Evolutionary conservation across 2,329 filamentous ascomycete genomes (phyloP), one percentile per base, ranked within the genome.

Genomic region (Apiospora arundinis): DNA sequence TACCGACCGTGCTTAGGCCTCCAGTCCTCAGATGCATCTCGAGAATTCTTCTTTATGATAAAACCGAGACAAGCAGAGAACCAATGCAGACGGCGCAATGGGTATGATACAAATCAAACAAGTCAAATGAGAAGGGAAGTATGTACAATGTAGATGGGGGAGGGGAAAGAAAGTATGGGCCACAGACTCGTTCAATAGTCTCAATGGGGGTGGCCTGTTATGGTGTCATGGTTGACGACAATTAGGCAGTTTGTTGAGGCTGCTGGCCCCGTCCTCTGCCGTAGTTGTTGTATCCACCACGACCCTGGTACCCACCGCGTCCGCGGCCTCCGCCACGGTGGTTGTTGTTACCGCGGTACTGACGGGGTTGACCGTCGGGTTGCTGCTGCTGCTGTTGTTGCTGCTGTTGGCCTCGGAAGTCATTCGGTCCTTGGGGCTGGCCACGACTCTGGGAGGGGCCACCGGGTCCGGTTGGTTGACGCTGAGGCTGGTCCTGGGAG

Each of bases 21-120:
- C 76, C 74, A 77, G 76, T 75, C 74, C 70, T 78, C 70, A 75
- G 75, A 77, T 79, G 75, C 77, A 74, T 66, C 71, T 66, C 23
- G 71, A 69, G 72, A 74, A 75, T 75, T 74, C 74, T 73, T 75
- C 73, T 73, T 23, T 67, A 67, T 69, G 71, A 72, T 72, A 74
- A 77, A 76, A 76, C 75, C 42, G 69, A 66, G 40, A 73, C 74
- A 76, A 75, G 70, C 70, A 77, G 75, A 74, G 72, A 77, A 75
- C 73, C 74, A 76, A 77, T 67, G 72, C 70, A 74, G 72, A 75
- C 75, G 73, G 76, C 75, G 74, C 76, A 72, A 76, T 76, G 78
- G 78, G 77, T 81, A 81, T 80, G 79, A 76, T 80, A 78, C 78
- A 80, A 77, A 78, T 75, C 74, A 75, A 75, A 40, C 78, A 81